Percentiles rank a stretch among this genome's conserved stretches.
Conservation (phyloP, 371 early-diverging fungal species). For the Apophysomyces trapeziformis region DNA sequence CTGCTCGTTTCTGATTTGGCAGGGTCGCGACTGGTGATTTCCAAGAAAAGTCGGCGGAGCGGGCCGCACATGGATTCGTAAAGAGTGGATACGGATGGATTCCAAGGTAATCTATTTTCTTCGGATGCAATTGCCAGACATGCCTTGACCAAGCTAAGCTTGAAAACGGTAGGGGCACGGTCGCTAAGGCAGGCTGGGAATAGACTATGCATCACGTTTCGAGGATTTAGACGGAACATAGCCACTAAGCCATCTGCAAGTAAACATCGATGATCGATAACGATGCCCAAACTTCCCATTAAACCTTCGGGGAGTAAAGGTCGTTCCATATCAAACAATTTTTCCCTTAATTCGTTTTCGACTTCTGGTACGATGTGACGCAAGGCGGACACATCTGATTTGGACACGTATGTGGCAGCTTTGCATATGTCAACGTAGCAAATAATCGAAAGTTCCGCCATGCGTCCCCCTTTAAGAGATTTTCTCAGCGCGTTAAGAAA, state of each 20-base stretch:
- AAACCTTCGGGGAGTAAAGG: constrained; percentile 63
- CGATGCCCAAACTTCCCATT: constrained; percentile 59
- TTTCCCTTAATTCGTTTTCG: constrained; percentile 76
- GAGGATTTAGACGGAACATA: constrained; percentile 76
- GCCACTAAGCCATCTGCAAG: constrained; percentile 79
- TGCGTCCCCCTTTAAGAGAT: constrained; percentile 60
- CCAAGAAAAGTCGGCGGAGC: constrained; percentile 72
- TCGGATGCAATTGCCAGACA: constrained; percentile 77
- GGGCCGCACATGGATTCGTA: constrained; percentile 72
- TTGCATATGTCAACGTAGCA: constrained; percentile 85
- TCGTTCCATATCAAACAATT: constrained; percentile 65
- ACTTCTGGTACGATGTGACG: constrained; percentile 73
- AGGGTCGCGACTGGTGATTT: constrained; percentile 52
- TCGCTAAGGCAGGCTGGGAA: constrained; percentile 73
- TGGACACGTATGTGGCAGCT: constrained; percentile 74
- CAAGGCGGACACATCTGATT: constrained; percentile 67
- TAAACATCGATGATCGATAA: constrained; percentile 62
- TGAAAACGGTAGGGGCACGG: constrained; percentile 71
- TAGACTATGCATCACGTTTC: constrained; percentile 65
- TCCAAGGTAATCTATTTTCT: constrained; percentile 74
- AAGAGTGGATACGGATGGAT: constrained; percentile 68
- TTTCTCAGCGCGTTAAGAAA: constrained; percentile 73
- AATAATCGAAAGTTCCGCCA: constrained; percentile 76
- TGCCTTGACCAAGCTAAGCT: constrained; percentile 76
- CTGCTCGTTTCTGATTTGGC: constrained; percentile 31